Evolutionary conservation across 1,139 yeast species (phyloP), one percentile per base, ranked within the genome.

Genomic region (Pichia kudriavzevii): DNA sequence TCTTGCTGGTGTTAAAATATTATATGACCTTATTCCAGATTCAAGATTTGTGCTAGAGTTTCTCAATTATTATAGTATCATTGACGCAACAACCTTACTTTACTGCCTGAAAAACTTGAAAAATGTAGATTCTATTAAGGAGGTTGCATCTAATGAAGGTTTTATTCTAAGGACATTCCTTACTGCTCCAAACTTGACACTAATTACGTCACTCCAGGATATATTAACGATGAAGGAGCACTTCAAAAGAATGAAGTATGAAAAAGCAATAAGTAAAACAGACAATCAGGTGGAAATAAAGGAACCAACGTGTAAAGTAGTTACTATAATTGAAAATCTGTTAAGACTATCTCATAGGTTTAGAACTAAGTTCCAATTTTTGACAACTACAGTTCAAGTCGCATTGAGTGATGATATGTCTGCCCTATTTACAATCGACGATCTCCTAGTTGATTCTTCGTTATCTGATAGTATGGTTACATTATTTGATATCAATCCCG

Each of bases 381-480:
- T 51, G 13, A 42, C 46, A n/a, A 27, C 49, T 3, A 24, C 31
- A 10, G n/a, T 48, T 18, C 36, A 39, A 14, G 9, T 50, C 5
- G 22, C 34, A 5, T 26, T 51, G 7, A 26, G 31, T 6, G 46
- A 48, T 6, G 35, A 39, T 4, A 14, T 52, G 4, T 18, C 30
- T 2, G 18, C 36, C 3, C 31, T 36, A 10, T 21, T 48, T 11
- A 25, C 41, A 9, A 18, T 50, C 8, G 57, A 52, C 28, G 58
- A 54, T 35, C 30, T 47, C 2, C 31, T 45, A 6, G 15, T 52
- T 9, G 57, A 52, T 38, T 48, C 52, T 4, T 44, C 55, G 4
- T 32, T 45, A 6, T 37, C 50, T 4, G 51, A 48, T 28, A 47
- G 42, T 21, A 26, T 44, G 12, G 38, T 45, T 2, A 47, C 56